Base-by-base conservation (phyloP, 2,329 filamentous ascomycete species). In the Xenoacremonium recifei region DNA sequence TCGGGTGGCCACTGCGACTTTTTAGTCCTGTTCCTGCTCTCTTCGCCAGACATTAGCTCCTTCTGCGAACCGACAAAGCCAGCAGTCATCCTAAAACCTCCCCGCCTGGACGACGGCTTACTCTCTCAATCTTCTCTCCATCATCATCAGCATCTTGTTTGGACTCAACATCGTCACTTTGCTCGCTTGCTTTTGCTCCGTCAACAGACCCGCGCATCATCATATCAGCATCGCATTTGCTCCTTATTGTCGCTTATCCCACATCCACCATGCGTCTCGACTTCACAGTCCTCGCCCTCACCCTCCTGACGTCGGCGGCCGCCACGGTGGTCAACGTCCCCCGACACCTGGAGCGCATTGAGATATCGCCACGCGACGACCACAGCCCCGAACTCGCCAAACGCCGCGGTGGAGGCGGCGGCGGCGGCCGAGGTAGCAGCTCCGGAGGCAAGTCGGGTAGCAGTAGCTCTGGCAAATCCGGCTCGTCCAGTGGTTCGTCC, bases 321-420 rank as follows among this genome's bases (percentile, higher is more conserved):
- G 57, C 61, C n/a, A 49, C 47, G 6, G 55, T 42, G 38, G 41
- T 62, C 32, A 43, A 58, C 16, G 40, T 27, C 12, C 29, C 52
- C 30, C 55, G 51, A 17, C 42, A 55, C 45, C 44, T 58, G 39
- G 52, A 53, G 20, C 56, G 50, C 44, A 44, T 50, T 16, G 59
- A 58, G 23, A 36, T 53, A 7, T 38, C 45, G 10, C 50, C 57
- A 6, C 49, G 52, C 27, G 39, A 48, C 19, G 54, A 65, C 20
- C 53, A 65, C 20, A 56, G 63, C 39, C 61, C 73, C 39, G 70
- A 80, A 21, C 62, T 83, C 17, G 81, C 71, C 67, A 82, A 80
- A 68, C 72, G 80, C 49, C 77, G 77, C 54, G 80, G 80, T 25
- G 80, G 80, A 35, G 80, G 79, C 6, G 77, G 76, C 7, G 65